Evolutionary conservation across 2,329 filamentous ascomycete genomes (phyloP).

Genomic region (Sporothrix phasma): DNA sequence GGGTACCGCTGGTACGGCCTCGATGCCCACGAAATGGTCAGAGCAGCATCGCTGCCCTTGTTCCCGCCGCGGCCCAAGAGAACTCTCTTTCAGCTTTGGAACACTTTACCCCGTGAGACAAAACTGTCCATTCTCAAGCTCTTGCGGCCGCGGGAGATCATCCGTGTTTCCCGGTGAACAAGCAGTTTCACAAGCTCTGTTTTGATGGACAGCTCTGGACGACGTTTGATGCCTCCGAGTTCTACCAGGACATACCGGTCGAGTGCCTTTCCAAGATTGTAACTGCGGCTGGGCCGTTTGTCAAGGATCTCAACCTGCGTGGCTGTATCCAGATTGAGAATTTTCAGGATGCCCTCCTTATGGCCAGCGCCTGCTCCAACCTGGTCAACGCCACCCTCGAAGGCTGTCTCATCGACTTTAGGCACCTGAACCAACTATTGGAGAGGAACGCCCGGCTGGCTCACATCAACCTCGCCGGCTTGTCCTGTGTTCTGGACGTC

Average conservation of each 20-base stretch:
- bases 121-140: slow-evolving; percentile 68
- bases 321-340: slow-evolving; percentile 85
- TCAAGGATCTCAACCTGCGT: slow-evolving; percentile 79
- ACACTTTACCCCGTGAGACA: slow-evolving; percentile 70
- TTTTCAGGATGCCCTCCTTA: slow-evolving; percentile 63
- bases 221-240: slow-evolving; percentile 71
- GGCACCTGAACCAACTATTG: slow-evolving; percentile 66
- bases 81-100: slow-evolving; percentile 59
- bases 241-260: slow-evolving; percentile 78
- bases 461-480: slow-evolving; percentile 78
- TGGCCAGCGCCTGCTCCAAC: slow-evolving; percentile 79
- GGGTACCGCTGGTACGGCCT: neutral
- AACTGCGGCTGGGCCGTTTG: slow-evolving; percentile 73
- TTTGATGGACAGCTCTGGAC: slow-evolving; percentile 95
- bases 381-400: slow-evolving; percentile 81
- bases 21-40: slow-evolving; percentile 36
- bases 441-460: slow-evolving; percentile 63
- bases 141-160: slow-evolving; percentile 68
- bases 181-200: slow-evolving; percentile 69
- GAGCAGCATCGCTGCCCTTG: neutral
- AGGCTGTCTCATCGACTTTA: slow-evolving; percentile 70
- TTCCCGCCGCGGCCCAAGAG: slow-evolving; percentile 31
- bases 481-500: slow-evolving; percentile 68
- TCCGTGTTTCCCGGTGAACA: slow-evolving; percentile 71
- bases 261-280: slow-evolving; percentile 79